These are phyloP conservation scores for Rachicladosporium sp. DNA, from an alignment of 2,329 filamentous ascomycete genomes.

Conservation along the genomic window DNA sequence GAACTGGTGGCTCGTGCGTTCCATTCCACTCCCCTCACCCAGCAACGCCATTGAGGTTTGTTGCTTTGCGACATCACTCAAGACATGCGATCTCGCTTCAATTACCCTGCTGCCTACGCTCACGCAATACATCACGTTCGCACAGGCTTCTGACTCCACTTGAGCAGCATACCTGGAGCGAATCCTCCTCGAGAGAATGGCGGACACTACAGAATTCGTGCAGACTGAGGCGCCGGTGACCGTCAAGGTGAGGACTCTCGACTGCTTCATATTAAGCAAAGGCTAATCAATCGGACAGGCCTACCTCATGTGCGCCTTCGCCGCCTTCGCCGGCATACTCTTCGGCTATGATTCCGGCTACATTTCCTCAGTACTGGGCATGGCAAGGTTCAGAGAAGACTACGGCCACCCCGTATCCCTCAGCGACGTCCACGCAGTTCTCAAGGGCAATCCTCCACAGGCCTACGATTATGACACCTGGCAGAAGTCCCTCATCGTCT, in stretches of 20 bases:
- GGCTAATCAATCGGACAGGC: slow-evolving; percentile 26
- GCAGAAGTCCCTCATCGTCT: slow-evolving; percentile 51
- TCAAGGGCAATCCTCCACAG: slow-evolving; percentile 7
- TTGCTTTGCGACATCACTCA: too few relatives aligned
- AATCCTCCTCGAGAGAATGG: background rate
- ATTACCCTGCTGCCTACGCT: too few relatives aligned
- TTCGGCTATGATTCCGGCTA: slow-evolving; percentile 49
- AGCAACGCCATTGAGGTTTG: too few relatives aligned
- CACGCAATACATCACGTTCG: too few relatives aligned
- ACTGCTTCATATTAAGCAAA: too few relatives aligned
- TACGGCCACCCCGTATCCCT: slow-evolving; percentile 17
- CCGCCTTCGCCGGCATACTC: slow-evolving; percentile 49
- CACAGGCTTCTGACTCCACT: too few relatives aligned
- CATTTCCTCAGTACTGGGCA: slow-evolving; percentile 40
- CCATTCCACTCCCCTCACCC: too few relatives aligned
- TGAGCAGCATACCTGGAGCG: too few relatives aligned
- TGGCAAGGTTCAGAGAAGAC: slow-evolving; percentile 34
- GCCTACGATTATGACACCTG: slow-evolving; percentile 19
- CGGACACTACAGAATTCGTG: slow-evolving; percentile 2
- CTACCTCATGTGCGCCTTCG: slow-evolving; percentile 49
- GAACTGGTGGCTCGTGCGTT: too few relatives aligned
- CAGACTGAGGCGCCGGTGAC: slow-evolving; percentile 25
- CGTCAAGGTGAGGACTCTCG: slow-evolving; percentile 18
- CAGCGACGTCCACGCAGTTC: slow-evolving; percentile 1
- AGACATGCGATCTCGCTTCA: too few relatives aligned